Conservation (phyloP, 352 stramenopile species). For the Achlya hypogyna region DNA sequence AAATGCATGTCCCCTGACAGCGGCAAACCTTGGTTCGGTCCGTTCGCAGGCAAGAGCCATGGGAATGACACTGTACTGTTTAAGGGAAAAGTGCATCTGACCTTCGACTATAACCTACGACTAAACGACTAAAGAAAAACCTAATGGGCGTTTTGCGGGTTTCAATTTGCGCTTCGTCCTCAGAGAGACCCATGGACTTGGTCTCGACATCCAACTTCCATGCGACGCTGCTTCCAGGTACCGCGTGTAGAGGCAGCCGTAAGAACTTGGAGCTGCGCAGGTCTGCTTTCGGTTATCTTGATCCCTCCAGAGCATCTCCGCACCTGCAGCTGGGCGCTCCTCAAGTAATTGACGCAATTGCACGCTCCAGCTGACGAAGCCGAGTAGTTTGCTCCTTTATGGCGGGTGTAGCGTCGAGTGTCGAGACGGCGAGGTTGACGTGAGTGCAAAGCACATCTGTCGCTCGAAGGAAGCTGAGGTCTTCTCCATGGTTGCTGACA, state of each 20-base stretch:
- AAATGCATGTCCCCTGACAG: too few relatives aligned
- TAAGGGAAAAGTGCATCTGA: background rate
- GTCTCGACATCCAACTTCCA: conserved; percentile 86
- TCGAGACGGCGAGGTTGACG: conserved; percentile 48
- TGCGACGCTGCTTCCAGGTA: conserved; percentile 71
- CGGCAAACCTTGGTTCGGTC: too few relatives aligned
- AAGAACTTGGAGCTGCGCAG: conserved; percentile 28
- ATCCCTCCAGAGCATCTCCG: conserved; percentile 57
- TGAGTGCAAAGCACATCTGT: conserved; percentile 46
- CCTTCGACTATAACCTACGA: background rate
- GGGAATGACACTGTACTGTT: background rate
- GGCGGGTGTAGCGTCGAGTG: conserved; percentile 67
- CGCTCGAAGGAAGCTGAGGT: conserved; percentile 71
- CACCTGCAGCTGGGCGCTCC: conserved; percentile 65
- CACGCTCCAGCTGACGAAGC: background rate
- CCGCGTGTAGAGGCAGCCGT: background rate
- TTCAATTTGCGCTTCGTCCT: background rate
- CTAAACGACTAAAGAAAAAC: background rate
- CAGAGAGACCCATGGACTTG: conserved; percentile 49
- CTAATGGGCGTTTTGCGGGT: background rate
- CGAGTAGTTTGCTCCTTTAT: conserved; percentile 62
- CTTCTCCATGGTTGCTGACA: conserved; percentile 75
- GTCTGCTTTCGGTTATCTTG: conserved; percentile 69
- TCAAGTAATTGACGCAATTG: conserved; percentile 43
- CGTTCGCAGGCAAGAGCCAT: too few relatives aligned